phyloP scores from a whole-genome alignment of 495 filamentous ascomycete species.

The Coniosporium apollinis region DNA sequence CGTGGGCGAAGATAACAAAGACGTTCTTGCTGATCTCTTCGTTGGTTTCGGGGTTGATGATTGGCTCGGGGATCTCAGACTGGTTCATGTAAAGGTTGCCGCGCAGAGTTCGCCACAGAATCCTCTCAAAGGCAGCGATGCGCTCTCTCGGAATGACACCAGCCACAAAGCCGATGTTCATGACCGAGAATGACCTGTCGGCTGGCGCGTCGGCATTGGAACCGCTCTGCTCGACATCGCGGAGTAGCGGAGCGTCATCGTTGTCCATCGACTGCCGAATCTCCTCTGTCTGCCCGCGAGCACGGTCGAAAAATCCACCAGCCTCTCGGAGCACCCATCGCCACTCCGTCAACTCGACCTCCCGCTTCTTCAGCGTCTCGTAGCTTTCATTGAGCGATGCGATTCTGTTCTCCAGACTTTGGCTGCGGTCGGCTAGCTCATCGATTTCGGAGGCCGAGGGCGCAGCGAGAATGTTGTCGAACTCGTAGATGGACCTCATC shows the following conservation, averaged over 20 bases:
- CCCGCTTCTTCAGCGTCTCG: conserved; percentile 91
- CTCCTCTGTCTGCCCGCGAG: conserved; percentile 89
- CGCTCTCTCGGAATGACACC: conserved; percentile 89
- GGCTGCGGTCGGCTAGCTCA: conserved; percentile 77
- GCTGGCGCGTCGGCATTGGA: conserved; percentile 55
- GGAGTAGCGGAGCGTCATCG: conserved; percentile 40
- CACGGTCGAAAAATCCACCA: conserved; percentile 92
- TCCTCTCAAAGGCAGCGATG: conserved; percentile 88
- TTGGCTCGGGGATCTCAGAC: conserved; percentile 88
- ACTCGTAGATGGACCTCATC: conserved; percentile 70
- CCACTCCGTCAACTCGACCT: conserved; percentile 95
- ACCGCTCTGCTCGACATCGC: conserved; percentile 57
- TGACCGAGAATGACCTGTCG: conserved; percentile 74
- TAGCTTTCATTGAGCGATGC: conserved; percentile 90
- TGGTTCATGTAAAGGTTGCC: conserved; percentile 99
- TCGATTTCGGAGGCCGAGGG: conserved; percentile 89
- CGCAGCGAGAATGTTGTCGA: conserved; percentile 58
- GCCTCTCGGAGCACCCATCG: conserved; percentile 92
- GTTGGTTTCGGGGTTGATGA: conserved; percentile 81
- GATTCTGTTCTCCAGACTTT: conserved; percentile 82
- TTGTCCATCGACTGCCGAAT: conserved; percentile 83
- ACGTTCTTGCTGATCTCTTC: conserved; percentile 92
- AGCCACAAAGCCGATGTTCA: conserved; percentile 99
- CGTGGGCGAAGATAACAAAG: conserved; percentile 97
- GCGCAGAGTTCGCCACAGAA: conserved; percentile 88